Evolutionary conservation across 192 early-diverging fungal species (phyloP), one percentile per base, ranked within the genome.

Genomic region (Glomus cerebriforme): DNA sequence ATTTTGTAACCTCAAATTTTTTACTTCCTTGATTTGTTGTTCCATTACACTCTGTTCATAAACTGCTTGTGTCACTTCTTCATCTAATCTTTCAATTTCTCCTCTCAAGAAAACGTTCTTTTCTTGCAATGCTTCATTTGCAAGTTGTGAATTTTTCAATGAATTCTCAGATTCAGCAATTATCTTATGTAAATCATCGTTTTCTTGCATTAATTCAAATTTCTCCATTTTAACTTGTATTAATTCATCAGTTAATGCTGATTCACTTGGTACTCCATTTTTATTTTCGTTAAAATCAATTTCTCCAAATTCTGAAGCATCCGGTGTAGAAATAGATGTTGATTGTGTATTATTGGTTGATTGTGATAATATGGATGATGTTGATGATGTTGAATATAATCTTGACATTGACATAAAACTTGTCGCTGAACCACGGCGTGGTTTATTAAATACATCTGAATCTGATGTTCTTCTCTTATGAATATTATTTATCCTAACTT

Each of bases 171-270:
- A 47, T 64, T 83, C 75, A 1, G 69, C 64, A 35, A 83, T 13
- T 10, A 78, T 68, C n/a, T 80, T 65, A n/a, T 54, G 22, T 10
- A 79, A 19, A 64, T 67, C 77, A 19, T 81, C 49, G 49, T 54
- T 54, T 22, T 22, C 49, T 17, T 54, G 49, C 49, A 54, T 22
- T 3, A 54, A 17, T 22, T 54, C 49, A 22, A 54, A 84, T 32
- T 86, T 86, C 35, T 82, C 83, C 27, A 81, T 29, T 43, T 86
- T 86, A n/a, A 78, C 47, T 17, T 60, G 69, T 24, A 83, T 80
- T 24, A 86, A 26, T 75, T 86, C 85, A 15, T 80, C 64, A 12
- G 81, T 81, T 26, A 85, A 26, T 37, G 9, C 62, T 7, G n/a
- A 35, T 47, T 37, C 35, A 39, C 32, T 31, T 59, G n/a, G 49